Base-by-base conservation (phyloP, 768 basidiomycete genomes). In the Tylopilus rubrobrunneus region DNA sequence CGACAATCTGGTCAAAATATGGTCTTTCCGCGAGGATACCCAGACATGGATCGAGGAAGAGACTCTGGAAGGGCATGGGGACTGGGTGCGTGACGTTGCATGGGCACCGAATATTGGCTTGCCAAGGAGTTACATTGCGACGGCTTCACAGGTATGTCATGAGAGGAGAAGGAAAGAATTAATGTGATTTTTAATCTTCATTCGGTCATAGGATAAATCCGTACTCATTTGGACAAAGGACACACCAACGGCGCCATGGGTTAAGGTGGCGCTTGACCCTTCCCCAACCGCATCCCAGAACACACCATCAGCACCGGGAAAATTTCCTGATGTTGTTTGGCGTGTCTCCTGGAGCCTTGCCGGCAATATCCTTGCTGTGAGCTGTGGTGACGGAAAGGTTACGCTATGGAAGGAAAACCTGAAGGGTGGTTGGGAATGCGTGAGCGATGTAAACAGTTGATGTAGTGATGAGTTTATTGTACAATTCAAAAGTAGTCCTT, bases 21-120 rank as follows among this genome's bases (percentile, higher is more conserved):
- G 96, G 96, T 85, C 80, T 1, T 97, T 86, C 75, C 83, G 86
- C 56, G 91, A 95, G 49, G 87, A 91, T 49, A 79, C 85, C 9
- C 88, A 94, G 69, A 83, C 89, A 8, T 98, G 95, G 93, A 78
- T 81, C 14, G 91, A 92, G 62, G 95, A 94, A 68, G 94, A 96
- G 63, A 83, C 79, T 0, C 81, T 99, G 23, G 89, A 92, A 47
- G 94, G 92, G 0, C 96, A 99, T 70, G 82, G 87, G 0, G 96
- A 99, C 70, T 99, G 96, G 96, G 95, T 99, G 21, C 80, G 96
- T 45, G 96, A 98, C 67, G 95, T 98, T n/a, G 92, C 96, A 0
- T 98, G 95, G 94, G 95, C 95, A 1, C 96, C 97, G 0, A 97
- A 92, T 61, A 95, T 98, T 57, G 97, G 97, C 0, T 78, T 98